Evolutionary conservation across 805 yeast species (phyloP).

Genomic region (Hanseniaspora taiwanica): DNA sequence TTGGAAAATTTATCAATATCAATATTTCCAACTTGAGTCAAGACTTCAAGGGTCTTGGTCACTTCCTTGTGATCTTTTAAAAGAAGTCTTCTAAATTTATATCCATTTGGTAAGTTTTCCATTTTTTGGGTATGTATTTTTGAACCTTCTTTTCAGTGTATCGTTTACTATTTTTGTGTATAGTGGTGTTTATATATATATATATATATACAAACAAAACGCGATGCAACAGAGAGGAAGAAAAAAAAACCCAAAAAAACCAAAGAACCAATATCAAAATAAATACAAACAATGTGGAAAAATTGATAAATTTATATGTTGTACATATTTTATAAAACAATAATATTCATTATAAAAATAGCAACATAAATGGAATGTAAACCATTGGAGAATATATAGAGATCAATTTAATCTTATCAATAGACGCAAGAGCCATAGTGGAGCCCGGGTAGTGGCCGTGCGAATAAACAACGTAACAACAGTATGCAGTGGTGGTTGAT

Average conservation of each 20-base stretch:
- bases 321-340: background rate
- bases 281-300: too few species aligned
- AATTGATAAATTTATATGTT: too few species aligned
- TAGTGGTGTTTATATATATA: background rate
- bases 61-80: constrained; percentile 47
- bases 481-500: constrained; percentile 60
- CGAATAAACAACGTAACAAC: constrained; percentile 38
- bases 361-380: constrained; percentile 17
- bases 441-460: constrained; percentile 17
- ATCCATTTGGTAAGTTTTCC: constrained; percentile 32
- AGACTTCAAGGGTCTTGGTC: constrained; percentile 44
- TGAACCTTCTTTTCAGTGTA: too few species aligned
- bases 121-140: too few species aligned
- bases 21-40: constrained; percentile 78
- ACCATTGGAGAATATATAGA: constrained; percentile 20
- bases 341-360: constrained; percentile 4
- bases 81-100: constrained; percentile 45
- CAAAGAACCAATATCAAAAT: too few species aligned
- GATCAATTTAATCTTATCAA: constrained; percentile 14
- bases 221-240: too few species aligned
- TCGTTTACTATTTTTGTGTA: background rate
- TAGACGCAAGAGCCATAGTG: constrained; percentile 6
- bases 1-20: constrained; percentile 34
- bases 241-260: too few species aligned
- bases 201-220: too few species aligned